These are phyloP conservation scores for Fraxinus quadrangulata DNA, from an alignment of 257 asterid species.

Conservation along the genomic window DNA sequence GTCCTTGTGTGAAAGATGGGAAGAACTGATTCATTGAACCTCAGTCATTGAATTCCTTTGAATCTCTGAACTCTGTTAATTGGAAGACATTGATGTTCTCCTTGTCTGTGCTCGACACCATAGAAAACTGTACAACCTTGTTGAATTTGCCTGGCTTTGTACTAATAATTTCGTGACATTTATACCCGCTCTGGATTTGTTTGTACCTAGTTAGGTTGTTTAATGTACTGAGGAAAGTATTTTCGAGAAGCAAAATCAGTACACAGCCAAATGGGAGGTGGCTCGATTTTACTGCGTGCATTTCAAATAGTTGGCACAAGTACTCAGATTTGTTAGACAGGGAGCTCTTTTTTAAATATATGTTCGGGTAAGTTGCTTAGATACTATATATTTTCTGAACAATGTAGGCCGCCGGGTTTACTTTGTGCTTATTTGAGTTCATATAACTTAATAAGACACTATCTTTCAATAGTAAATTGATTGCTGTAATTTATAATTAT, in stretches of 20 bases:
- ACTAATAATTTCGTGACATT: constrained; percentile 12
- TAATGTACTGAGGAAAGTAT: neutral
- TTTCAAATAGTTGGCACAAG: neutral
- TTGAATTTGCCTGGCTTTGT: neutral
- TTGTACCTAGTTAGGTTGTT: constrained; percentile 4
- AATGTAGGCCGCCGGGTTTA: neutral
- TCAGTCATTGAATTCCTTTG: neutral
- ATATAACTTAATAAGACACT: neutral
- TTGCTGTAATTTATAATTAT: no score
- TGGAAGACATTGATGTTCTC: constrained; percentile 10
- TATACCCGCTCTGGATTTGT: constrained; percentile 17
- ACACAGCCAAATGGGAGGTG: neutral
- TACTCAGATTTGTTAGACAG: neutral
- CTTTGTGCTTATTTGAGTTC: neutral
- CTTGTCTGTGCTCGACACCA: neutral
- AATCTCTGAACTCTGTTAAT: constrained; percentile 1
- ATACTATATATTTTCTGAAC: neutral
- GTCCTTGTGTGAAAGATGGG: neutral
- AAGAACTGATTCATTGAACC: constrained; percentile 1
- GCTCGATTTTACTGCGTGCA: neutral
- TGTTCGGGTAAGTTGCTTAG: neutral
- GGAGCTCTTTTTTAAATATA: neutral
- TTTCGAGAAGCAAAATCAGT: neutral
- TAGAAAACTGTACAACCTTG: constrained; percentile 11
- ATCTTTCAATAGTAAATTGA: neutral